Evolutionary conservation across 2,329 filamentous ascomycete genomes (phyloP), one percentile per base, ranked within the genome.

Genomic region (Talaromyces piceae): DNA sequence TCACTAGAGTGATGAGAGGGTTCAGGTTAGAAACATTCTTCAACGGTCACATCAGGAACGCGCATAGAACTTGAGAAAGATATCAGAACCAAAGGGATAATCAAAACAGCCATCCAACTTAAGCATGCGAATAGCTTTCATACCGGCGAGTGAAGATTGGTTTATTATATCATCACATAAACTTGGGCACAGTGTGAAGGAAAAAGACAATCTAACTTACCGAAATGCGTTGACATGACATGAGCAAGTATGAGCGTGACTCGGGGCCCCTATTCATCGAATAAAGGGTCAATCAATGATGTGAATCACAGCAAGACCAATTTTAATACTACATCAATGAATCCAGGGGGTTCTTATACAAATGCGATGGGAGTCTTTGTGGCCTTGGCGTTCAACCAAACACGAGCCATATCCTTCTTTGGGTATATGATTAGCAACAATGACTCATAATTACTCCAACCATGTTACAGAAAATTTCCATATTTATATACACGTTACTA

Each of bases 101-200:
- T 43, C 39, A 43, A 2, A 25, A 25, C 23, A 43, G 39, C 39
- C 39, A 43, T 43, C 39, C 23, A 16, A 22, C 23, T 43, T 43
- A 43, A 43, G 39, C 39, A 43, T 25, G n/a, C 20, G 25, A 22
- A 43, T 43, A 16, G 23, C 39, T 43, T 25, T 43, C 39, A 43
- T 43, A 43, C 23, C 39, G 39, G 39, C 39, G 39, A 43, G 39
- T 43, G 39, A 43, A 43, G 39, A 43, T 43, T 43, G 39, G 39
- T 23, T 43, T 43, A 37, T 43, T 43, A 30, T 30, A 23, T 43
- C 39, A 43, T 43, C 39, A 43, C 13, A 23, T 6, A 43, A 43
- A 23, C 23, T 6, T 43, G 20, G 13, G 39, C 25, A 25, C 6
- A n/a, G 7, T 8, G 11, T 43, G 4, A 16, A 25, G 4, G 5